Percentiles rank a stretch among this genome's conserved stretches.
Conservation (phyloP, 2,329 filamentous ascomycete species). For the Venturia pyrina region DNA sequence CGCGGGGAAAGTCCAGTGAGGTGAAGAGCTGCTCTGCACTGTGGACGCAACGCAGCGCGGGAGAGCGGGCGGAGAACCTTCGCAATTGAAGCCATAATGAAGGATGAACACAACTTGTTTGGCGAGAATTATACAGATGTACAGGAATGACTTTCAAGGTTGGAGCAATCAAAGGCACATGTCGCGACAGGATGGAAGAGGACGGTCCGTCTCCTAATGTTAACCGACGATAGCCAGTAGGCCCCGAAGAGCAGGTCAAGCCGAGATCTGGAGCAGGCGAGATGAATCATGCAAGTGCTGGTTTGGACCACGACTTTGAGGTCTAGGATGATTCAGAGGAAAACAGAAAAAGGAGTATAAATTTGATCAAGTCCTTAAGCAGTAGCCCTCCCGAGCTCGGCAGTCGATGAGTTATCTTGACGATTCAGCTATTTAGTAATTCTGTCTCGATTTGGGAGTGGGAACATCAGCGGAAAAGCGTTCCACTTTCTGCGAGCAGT, state of each 20-base stretch:
- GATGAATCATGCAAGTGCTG: neutral
- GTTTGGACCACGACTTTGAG: neutral
- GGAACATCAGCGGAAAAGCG: no score
- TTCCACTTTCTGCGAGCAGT: neutral
- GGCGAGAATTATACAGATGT: neutral
- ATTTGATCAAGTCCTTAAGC: no score
- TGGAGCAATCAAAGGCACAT: neutral
- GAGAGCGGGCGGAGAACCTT: constrained; percentile 28
- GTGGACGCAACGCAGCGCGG: constrained; percentile 18
- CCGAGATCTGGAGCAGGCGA: neutral
- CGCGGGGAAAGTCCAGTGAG: constrained; percentile 10
- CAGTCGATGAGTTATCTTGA: no score
- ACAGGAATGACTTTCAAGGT: neutral
- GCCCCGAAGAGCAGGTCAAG: neutral
- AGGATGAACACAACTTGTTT: neutral
- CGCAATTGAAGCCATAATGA: constrained; percentile 35
- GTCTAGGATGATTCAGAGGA: neutral
- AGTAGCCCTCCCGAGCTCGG: no score
- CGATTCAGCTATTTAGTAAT: no score
- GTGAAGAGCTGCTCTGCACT: constrained; percentile 13
- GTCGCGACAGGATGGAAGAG: neutral
- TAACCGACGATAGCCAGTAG: neutral
- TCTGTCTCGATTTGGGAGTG: neutral
- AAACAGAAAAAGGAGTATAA: neutral
- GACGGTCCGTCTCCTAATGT: neutral